Evolutionary conservation across 495 filamentous ascomycete species (phyloP), one percentile per base, ranked within the genome.

Genomic region (Achaetomiella virescens): DNA sequence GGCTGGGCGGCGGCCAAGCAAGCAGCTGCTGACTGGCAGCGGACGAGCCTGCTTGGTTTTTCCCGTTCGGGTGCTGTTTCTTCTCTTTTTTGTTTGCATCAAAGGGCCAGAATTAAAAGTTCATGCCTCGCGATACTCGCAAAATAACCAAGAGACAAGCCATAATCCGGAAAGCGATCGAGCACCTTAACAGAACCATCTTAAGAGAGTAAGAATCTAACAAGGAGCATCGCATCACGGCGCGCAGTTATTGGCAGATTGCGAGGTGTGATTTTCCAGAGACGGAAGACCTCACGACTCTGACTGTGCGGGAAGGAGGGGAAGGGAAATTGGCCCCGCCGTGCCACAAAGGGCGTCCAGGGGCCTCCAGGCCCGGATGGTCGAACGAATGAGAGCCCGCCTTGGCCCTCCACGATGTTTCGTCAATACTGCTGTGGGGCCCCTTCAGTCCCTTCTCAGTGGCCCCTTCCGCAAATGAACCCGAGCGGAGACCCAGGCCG

Each of bases 401-500:
- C 20, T 22, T 67, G 52, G 41, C 58, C 57, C 61, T 60, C 60
- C 58, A 57, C 22, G 18, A 55, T 45, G 66, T 68, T 65, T 70
- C 65, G 66, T 62, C 62, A 65, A 65, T 37, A 65, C 49, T 47
- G 46, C 58, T 53, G 51, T 58, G 57, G 60, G 50, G 52, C 66
- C 57, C 45, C 52, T 42, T 17, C 31, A 9, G 27, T 31, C 9
- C 27, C 27, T 9, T 31, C 57, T 53, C 48, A 48, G 40, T 63
- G 64, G 62, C 57, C 65, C 66, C 63, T 68, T 68, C 59, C 61
- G 60, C 54, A 70, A 68, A 66, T 69, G 58, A 68, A 44, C 27
- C 38, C 17, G 51, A 27, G 33, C 38, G 52, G 46, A 52, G 61
- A 33, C 55, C 53, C 47, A 53, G 54, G 31, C 61, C 63, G 51